Conservation (phyloP, 352 stramenopile species). For the Globisporangium acanthophoron region DNA sequence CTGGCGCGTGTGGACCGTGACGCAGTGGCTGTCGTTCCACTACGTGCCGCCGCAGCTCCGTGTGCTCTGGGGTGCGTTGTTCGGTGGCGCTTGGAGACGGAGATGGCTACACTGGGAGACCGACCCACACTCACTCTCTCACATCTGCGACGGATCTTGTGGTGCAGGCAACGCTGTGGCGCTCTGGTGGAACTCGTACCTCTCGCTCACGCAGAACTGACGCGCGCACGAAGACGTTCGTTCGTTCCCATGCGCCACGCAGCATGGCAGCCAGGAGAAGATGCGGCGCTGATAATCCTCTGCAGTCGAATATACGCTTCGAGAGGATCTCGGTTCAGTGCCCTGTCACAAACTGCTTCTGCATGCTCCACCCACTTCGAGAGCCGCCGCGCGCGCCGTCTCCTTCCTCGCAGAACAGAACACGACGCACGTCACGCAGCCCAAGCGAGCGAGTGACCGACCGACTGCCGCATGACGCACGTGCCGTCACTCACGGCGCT, state of each 20-base stretch:
- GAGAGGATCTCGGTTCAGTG: not conserved
- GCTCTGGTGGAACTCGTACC: slow-evolving; percentile 78
- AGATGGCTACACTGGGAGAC: too few species aligned
- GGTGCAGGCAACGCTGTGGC: slow-evolving; percentile 53
- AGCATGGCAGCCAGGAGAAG: not conserved
- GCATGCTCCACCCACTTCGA: not conserved
- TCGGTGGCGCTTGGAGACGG: too few species aligned
- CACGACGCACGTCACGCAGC: too few species aligned
- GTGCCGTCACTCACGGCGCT: slow-evolving; percentile 52
- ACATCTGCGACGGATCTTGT: slow-evolving; percentile 1
- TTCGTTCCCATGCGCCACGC: not conserved
- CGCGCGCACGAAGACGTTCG: not conserved
- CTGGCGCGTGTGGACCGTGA: slow-evolving; percentile 64
- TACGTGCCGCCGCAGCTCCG: slow-evolving; percentile 63
- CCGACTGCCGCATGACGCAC: not conserved
- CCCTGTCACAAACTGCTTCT: not conserved
- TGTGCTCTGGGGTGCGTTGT: slow-evolving; percentile 64
- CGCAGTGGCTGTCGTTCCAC: slow-evolving; percentile 70
- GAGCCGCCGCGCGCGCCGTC: not conserved
- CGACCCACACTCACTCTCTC: not conserved
- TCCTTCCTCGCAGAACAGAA: not conserved
- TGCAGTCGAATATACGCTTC: not conserved
- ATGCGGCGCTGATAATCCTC: not conserved
- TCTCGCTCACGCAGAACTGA: slow-evolving; percentile 58
- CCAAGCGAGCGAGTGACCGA: not conserved